phyloP scores from a whole-genome alignment of 1,284 basidiomycete genomes.

The Pascua sp. region DNA sequence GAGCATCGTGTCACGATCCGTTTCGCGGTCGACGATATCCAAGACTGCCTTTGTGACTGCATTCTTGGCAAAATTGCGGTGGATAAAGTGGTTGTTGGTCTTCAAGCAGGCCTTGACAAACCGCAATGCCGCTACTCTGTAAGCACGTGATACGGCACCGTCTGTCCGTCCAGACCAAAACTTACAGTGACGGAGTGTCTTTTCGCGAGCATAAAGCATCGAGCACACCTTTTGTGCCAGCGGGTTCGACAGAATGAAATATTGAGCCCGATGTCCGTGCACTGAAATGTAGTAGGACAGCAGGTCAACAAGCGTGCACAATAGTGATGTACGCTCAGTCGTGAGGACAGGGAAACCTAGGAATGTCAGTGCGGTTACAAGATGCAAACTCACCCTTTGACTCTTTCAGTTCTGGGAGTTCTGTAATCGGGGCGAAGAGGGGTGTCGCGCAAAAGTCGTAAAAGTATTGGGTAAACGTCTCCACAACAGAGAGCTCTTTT shows the following conservation, averaged over 20 bases:
- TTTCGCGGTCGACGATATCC: conserved; percentile 75
- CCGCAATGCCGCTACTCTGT: conserved; percentile 70
- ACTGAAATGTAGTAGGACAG: conserved; percentile 82
- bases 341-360: neutral
- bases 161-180: conserved; percentile 5
- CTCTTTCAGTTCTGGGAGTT: conserved; percentile 61
- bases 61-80: conserved; percentile 77
- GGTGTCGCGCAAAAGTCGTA: conserved; percentile 70
- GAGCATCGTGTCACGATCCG: conserved; percentile 82
- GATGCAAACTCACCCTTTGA: neutral
- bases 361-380: neutral
- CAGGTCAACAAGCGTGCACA: conserved; percentile 81
- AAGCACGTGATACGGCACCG: conserved; percentile 1
- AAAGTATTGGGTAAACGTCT: conserved; percentile 87
- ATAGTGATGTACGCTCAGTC: conserved; percentile 58
- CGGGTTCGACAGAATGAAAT: conserved; percentile 77
- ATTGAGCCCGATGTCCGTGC: conserved; percentile 86
- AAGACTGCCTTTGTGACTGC: conserved; percentile 79
- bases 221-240: conserved; percentile 69
- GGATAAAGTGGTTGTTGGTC: conserved; percentile 80
- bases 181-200: conserved; percentile 82
- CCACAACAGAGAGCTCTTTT: conserved; percentile 53
- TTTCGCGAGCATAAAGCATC: conserved; percentile 78
- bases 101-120: conserved; percentile 84
- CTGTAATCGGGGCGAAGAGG: conserved; percentile 73